Evolutionary conservation across 2,329 filamentous ascomycete species (phyloP).

Genomic region (Plenodomus tracheiphilus): DNA sequence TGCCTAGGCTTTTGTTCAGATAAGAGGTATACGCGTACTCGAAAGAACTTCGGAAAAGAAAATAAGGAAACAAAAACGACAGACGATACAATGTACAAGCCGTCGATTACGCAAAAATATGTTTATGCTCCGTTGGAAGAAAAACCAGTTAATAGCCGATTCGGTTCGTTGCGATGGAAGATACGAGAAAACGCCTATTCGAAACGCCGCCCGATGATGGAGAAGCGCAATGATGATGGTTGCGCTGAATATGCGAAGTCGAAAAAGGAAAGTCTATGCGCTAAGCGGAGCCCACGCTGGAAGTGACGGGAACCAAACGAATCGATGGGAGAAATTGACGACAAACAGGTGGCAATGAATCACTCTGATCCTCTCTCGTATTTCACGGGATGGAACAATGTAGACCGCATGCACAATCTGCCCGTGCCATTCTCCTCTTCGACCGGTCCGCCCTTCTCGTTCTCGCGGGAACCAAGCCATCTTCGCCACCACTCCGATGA

Average conservation of each 20-base stretch:
- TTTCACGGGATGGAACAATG: slow-evolving; percentile 55
- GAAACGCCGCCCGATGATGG: slow-evolving; percentile 42
- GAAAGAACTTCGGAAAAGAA: too few relatives aligned
- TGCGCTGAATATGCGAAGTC: slow-evolving; percentile 30
- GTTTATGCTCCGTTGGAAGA: not conserved
- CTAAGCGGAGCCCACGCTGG: slow-evolving; percentile 19
- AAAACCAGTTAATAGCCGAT: too few relatives aligned
- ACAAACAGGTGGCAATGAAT: slow-evolving; percentile 18
- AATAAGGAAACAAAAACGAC: slow-evolving; percentile 1
- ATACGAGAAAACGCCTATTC: slow-evolving; percentile 24
- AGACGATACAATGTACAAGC: slow-evolving; percentile 12
- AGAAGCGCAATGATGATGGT: slow-evolving; percentile 12
- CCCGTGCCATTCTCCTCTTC: slow-evolving; percentile 51
- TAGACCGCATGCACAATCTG: slow-evolving; percentile 51
- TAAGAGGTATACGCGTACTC: slow-evolving; percentile 23
- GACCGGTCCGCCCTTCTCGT: slow-evolving; percentile 47
- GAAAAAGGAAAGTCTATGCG: slow-evolving; percentile 29
- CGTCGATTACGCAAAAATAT: slow-evolving; percentile 11
- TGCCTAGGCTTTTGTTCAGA: slow-evolving; percentile 18
- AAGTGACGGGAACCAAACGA: slow-evolving; percentile 1
- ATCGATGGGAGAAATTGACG: slow-evolving; percentile 23
- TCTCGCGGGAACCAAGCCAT: slow-evolving; percentile 54
- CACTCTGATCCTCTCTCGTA: slow-evolving; percentile 48
- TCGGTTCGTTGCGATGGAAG: not conserved
- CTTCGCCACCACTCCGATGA: slow-evolving; percentile 53